Evolutionary conservation across 2,329 filamentous ascomycete genomes (phyloP), one percentile per base, ranked within the genome.

Genomic region (Amauroascus verrucosus): DNA sequence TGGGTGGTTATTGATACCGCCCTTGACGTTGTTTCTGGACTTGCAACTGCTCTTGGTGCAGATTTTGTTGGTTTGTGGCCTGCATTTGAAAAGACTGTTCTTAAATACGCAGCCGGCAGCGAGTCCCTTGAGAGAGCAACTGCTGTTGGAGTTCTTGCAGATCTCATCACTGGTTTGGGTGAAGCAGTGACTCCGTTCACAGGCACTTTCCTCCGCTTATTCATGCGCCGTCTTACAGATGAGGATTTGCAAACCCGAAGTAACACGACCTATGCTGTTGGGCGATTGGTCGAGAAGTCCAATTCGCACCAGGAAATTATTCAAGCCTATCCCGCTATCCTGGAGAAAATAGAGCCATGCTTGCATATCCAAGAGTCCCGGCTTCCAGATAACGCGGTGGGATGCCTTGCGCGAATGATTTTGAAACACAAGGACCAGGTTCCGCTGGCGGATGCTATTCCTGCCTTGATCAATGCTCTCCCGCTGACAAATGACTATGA

Each of bases 1-100:
- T 97, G 93, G 93, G 81, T 96, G 16, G 85, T 95, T 49, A 85
- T 97, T 52, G 93, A 98, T 73, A 95, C 89, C 8, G 90, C 88
- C 33, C 80, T 97, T 53, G 93, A 97, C 60, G 88, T 95, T 45
- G 77, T 96, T 48, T 88, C 88, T 49, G 88, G 87, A 35, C 80
- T 97, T 38, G 84, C 90, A 18, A 81, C 82, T 45, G 88, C 88
- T 30, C 82, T 97, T 13, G 93, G 93, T 37, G 70, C 79, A 20
- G 82, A 83, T 61, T 97, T 96, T 64, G 78, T 79, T 53, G 85
- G 95, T 74, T 77, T 96, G 57, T 97, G 89, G 88, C 94, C 95
- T 77, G 83, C 95, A 63, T 95, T 96, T 61, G 87, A 95, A 76
- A 91, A 93, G 77, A 86, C 86, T 35, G 79, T 97, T 61, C 75